Conservation (phyloP, 257 asterid genomes). For the Fraxinus americana region DNA sequence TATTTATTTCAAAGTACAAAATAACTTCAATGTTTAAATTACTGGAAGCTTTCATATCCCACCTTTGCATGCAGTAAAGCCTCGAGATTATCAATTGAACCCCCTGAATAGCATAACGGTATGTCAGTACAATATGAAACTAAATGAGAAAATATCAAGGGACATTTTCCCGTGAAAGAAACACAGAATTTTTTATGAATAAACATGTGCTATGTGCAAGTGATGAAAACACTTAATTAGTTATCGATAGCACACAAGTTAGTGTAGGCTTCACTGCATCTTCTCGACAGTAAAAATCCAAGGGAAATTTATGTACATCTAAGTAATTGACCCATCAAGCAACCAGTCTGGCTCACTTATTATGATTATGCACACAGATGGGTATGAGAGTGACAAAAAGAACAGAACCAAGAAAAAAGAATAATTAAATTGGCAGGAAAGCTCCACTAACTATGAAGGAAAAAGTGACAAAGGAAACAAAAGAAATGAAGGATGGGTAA, state of each 20-base stretch:
- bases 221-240: neutral
- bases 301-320: neutral
- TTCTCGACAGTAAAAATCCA: neutral
- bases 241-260: neutral
- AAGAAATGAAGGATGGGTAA: neutral
- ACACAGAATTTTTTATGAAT: conserved; percentile 6
- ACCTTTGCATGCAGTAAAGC: conserved; percentile 88
- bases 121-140: conserved; percentile 23
- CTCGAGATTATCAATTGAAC: conserved; percentile 88
- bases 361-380: neutral
- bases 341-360: neutral
- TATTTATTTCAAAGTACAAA: neutral
- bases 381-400: neutral
- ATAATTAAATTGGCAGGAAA: neutral
- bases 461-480: conserved; percentile 1
- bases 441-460: neutral
- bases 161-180: conserved; percentile 12
- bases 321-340: neutral
- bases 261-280: neutral
- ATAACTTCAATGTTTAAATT: neutral
- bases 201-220: conserved; percentile 11
- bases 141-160: conserved; percentile 20
- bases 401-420: neutral
- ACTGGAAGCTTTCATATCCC: conserved; percentile 27
- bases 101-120: conserved; percentile 54